Evolutionary conservation across 2,329 filamentous ascomycete genomes (phyloP).

Genomic region (Tolypocladium ovalisporum): DNA sequence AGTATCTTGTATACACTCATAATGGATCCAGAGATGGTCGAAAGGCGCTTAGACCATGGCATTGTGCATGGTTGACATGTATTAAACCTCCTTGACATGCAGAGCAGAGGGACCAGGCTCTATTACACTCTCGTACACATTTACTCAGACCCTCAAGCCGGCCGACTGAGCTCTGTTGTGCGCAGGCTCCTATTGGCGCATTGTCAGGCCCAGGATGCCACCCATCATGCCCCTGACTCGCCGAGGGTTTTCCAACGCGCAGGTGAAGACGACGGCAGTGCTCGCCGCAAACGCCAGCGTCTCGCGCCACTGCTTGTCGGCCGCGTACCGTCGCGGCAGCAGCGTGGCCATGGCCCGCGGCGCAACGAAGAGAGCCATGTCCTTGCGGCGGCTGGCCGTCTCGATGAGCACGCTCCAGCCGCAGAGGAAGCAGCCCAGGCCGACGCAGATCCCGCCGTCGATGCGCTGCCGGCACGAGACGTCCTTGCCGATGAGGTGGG

Average conservation of each 20-base stretch:
- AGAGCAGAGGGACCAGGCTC: background rate
- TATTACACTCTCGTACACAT: background rate
- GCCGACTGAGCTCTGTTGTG: background rate
- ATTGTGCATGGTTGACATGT: background rate
- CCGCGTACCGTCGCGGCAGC: constrained; percentile 57
- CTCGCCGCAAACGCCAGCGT: constrained; percentile 55
- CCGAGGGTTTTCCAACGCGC: constrained; percentile 48
- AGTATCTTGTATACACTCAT: background rate
- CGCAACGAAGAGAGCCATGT: constrained; percentile 71
- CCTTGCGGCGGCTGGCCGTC: constrained; percentile 51
- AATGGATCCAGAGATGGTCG: background rate
- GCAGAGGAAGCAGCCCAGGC: constrained; percentile 61
- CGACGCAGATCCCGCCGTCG: constrained; percentile 57
- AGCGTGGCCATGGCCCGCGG: constrained; percentile 67
- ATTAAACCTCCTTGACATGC: background rate
- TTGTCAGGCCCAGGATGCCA: constrained; percentile 40
- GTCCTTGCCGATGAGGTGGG: constrained; percentile 49
- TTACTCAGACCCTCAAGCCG: too few relatives aligned
- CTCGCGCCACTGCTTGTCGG: constrained; percentile 56
- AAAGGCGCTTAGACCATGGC: background rate
- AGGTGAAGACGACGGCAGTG: constrained; percentile 59
- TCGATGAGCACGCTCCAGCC: constrained; percentile 77
- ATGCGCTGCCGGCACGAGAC: constrained; percentile 35
- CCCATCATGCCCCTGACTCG: constrained; percentile 61
- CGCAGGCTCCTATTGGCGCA: constrained; percentile 21